Evolutionary conservation across 1,284 basidiomycete species (phyloP), one percentile per base, ranked within the genome.

Genomic region (Lentinula novae-zelandiae): DNA sequence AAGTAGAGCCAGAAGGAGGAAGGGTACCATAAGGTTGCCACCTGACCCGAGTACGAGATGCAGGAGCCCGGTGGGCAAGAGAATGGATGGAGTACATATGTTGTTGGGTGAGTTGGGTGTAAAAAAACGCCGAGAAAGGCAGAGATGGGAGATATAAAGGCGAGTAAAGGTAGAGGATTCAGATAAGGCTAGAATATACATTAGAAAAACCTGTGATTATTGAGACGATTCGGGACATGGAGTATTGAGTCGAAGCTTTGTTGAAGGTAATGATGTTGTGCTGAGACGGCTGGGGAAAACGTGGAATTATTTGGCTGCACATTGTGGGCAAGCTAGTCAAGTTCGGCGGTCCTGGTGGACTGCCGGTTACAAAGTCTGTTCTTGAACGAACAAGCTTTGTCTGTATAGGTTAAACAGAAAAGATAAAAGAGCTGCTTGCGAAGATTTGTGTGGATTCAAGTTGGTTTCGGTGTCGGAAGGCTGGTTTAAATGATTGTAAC

Each of bases 21-120:
- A 75, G 73, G 64, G 70, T 74, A 65, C 65, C 75, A 72, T 90
- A 90, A 64, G 89, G 88, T 74, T 91, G 89, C 88, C 89, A 90
- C 67, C 87, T 85, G 68, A 84, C 76, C 71, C 85, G 76, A 53
- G 82, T 76, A 67, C 85, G 82, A 61, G 87, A 81, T 12, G 85
- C 83, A 67, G 84, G 82, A 50, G 85, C 86, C 76, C 87, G 76
- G 71, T 89, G 86, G 75, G 86, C 79, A 62, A 89, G 74, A 13
- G 83, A 78, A 62, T 89, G 85, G 17, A 81, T 74, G 38, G 84
- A 71, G 75, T 87, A 84, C 82, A 89, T 82, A 65, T 17, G 31
- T 20, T 17, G 66, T 58, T 46, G 57, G 68, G 57, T 69, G 71
- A 70, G 69, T 61, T 33, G 64, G 67, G 66, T 69, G 62, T 48